These are phyloP conservation scores for Berkeleyomyces rouxiae DNA, from an alignment of 2,329 filamentous ascomycete species.

Conservation along the genomic window DNA sequence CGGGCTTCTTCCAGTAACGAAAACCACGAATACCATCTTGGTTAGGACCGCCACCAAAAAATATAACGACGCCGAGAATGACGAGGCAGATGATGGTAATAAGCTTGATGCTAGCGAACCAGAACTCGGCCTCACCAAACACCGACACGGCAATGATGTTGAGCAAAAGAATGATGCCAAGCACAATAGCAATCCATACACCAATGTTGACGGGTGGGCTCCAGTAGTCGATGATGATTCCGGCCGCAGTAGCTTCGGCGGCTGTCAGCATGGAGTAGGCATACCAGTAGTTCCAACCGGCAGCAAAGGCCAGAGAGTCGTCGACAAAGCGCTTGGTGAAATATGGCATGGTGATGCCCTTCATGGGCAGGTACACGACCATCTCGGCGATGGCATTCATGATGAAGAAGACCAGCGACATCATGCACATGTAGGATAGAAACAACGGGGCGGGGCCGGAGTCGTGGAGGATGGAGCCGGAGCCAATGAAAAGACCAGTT, in stretches of 20 bases:
- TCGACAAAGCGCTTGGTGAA: constrained; percentile 39
- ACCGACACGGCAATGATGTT: constrained; percentile 40
- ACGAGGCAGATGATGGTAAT: constrained; percentile 41
- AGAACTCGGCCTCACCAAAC: constrained; percentile 46
- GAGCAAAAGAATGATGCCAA: constrained; percentile 35
- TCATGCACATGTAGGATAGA: constrained; percentile 48
- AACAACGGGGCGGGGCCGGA: constrained; percentile 50
- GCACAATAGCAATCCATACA: constrained; percentile 43
- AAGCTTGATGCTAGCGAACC: constrained; percentile 44
- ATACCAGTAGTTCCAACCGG: constrained; percentile 47
- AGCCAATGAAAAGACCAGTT: constrained; percentile 47
- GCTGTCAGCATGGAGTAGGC: constrained; percentile 41
- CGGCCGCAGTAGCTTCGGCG: constrained; percentile 40
- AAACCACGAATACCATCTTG: constrained; percentile 31
- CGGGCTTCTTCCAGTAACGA: constrained; percentile 24
- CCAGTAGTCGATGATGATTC: constrained; percentile 46
- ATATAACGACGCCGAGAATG: constrained; percentile 37
- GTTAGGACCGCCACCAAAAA: constrained; percentile 37
- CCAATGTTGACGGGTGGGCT: constrained; percentile 32
- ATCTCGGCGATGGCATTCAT: constrained; percentile 41
- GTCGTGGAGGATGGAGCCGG: constrained; percentile 36
- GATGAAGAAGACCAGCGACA: constrained; percentile 34
- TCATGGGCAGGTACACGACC: constrained; percentile 36
- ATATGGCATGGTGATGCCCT: constrained; percentile 40
- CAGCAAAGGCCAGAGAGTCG: constrained; percentile 37